A percentile compares a stretch with the other conserved stretches of the same genome.
Evolutionary conservation across 2,329 filamentous ascomycete genomes (phyloP).

Genomic region (Ophiosphaerella herpotricha): DNA sequence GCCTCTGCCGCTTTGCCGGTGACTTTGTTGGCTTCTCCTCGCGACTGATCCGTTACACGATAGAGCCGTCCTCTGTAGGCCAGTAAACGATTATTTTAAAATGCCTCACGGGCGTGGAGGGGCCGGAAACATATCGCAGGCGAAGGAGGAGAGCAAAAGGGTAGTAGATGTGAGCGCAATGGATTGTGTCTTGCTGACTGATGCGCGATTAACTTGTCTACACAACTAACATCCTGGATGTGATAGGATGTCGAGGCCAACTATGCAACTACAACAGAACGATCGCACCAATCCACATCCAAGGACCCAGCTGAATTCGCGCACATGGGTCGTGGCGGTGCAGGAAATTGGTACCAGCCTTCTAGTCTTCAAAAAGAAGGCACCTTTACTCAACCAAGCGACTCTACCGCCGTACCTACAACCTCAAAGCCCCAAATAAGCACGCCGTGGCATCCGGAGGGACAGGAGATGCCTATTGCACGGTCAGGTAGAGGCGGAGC

Average conservation of each 20-base stretch:
- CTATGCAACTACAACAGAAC: slow-evolving; percentile 21
- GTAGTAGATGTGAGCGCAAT: slow-evolving; percentile 33
- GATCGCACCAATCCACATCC: slow-evolving; percentile 11
- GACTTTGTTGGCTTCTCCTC: background rate
- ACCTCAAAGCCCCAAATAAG: slow-evolving; percentile 30
- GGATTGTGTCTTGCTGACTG: no score
- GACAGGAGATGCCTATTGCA: slow-evolving; percentile 40
- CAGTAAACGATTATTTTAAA: background rate
- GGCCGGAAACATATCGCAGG: slow-evolving; percentile 51
- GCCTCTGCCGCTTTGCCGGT: background rate
- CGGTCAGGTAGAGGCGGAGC: slow-evolving; percentile 51
- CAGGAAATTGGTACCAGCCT: slow-evolving; percentile 54
- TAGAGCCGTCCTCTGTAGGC: background rate
- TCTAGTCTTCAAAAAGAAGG: slow-evolving; percentile 46
- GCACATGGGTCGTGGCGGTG: slow-evolving; percentile 52
- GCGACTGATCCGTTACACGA: background rate
- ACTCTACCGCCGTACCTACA: slow-evolving; percentile 36
- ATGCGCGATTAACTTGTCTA: background rate
- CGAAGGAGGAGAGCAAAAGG: slow-evolving; percentile 38
- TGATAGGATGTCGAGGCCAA: slow-evolving; percentile 49
- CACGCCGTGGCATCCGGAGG: slow-evolving; percentile 43
- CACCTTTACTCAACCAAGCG: slow-evolving; percentile 38
- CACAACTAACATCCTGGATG: slow-evolving; percentile 1
- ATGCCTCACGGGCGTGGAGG: slow-evolving; percentile 51
- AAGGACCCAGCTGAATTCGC: slow-evolving; percentile 44